Evolutionary conservation across 176 grass and related monocot species (phyloP).

Genomic region (Typha latifolia): DNA sequence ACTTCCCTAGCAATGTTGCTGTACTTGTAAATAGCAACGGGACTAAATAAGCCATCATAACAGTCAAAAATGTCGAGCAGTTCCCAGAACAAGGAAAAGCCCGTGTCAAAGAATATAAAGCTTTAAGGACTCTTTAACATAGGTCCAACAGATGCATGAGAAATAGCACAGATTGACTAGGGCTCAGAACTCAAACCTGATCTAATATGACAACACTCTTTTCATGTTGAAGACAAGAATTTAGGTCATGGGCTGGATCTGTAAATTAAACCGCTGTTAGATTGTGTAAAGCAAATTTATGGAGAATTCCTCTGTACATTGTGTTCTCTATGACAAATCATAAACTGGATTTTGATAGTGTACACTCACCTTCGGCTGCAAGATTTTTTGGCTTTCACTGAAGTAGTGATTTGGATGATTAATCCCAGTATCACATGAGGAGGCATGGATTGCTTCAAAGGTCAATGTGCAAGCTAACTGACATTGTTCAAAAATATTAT

Average conservation of each 20-base stretch:
- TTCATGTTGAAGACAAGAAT: neutral
- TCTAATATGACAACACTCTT: neutral
- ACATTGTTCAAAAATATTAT: slow-evolving; percentile 25
- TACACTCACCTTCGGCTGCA: slow-evolving; percentile 44
- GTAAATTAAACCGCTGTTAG: slow-evolving; percentile 1
- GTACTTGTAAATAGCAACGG: neutral
- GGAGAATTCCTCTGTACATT: neutral
- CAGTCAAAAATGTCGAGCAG: too few species aligned
- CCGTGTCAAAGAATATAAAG: neutral
- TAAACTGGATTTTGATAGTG: neutral
- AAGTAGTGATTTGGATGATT: slow-evolving; percentile 99
- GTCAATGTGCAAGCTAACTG: slow-evolving; percentile 97
- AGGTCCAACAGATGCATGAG: too few species aligned
- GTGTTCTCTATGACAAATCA: neutral
- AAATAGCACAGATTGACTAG: neutral
- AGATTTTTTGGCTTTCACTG: slow-evolving; percentile 66
- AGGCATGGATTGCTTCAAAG: slow-evolving; percentile 66
- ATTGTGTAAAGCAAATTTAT: neutral
- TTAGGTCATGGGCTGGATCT: slow-evolving; percentile 9
- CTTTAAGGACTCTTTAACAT: neutral
- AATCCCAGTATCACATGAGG: slow-evolving; percentile 82
- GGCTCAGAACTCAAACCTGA: neutral
- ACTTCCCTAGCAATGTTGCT: neutral
- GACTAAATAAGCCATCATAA: too few species aligned
- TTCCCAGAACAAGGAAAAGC: too few species aligned